These are phyloP conservation scores for Monosporascus sp. DNA, from an alignment of 2,329 filamentous ascomycete genomes.

Conservation along the genomic window DNA sequence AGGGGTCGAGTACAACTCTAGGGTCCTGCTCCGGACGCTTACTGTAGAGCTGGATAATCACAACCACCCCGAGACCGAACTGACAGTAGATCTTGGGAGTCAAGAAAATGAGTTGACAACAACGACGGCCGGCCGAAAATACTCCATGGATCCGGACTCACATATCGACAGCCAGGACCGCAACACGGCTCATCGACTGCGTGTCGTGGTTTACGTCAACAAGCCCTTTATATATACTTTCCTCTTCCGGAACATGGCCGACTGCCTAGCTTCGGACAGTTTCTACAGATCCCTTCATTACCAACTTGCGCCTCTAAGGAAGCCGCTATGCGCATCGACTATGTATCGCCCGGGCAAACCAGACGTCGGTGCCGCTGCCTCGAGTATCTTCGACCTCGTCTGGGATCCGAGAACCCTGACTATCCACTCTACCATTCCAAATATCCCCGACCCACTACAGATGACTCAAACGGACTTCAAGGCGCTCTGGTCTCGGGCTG, in stretches of 20 bases:
- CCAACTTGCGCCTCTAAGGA: slow-evolving; percentile 55
- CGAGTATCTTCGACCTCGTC: slow-evolving; percentile 55
- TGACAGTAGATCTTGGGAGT: slow-evolving; percentile 41
- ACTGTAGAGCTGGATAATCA: slow-evolving; percentile 56
- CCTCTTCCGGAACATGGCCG: slow-evolving; percentile 59
- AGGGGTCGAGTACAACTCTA: slow-evolving; percentile 39
- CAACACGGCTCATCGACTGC: slow-evolving; percentile 52
- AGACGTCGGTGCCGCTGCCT: slow-evolving; percentile 26
- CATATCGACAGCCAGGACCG: slow-evolving; percentile 43
- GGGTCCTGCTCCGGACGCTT: slow-evolving; percentile 60
- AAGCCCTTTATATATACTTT: slow-evolving; percentile 75
- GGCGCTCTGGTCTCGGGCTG: slow-evolving; percentile 50
- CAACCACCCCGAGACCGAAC: slow-evolving; percentile 37
- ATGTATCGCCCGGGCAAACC: slow-evolving; percentile 51
- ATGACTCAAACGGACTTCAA: slow-evolving; percentile 18
- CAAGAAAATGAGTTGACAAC: slow-evolving; percentile 25
- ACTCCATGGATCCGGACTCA: slow-evolving; percentile 13
- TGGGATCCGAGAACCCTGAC: slow-evolving; percentile 55
- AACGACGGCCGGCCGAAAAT: slow-evolving; percentile 11
- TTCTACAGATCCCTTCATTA: slow-evolving; percentile 57
- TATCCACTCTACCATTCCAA: slow-evolving; percentile 60
- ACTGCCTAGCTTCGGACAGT: slow-evolving; percentile 49
- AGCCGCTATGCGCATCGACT: slow-evolving; percentile 52
- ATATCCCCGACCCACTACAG: slow-evolving; percentile 48
- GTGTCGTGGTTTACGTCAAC: slow-evolving; percentile 68